These are phyloP conservation scores for Ogataea angusta DNA, from an alignment of 805 yeast genomes.

Conservation along the genomic window DNA sequence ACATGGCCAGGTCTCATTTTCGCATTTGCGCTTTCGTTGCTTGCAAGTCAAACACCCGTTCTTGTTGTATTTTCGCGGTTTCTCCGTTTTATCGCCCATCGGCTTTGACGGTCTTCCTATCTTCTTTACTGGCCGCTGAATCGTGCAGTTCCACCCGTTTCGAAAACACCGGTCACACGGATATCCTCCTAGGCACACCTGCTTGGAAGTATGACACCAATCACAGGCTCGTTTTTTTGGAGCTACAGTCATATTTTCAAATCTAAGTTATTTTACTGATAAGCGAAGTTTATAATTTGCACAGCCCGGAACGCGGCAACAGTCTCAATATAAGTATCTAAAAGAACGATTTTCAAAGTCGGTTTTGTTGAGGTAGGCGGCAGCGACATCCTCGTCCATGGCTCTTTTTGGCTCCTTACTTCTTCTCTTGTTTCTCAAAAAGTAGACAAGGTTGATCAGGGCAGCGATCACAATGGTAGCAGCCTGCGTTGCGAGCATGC, in stretches of 20 bases:
- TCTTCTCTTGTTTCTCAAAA: conserved; percentile 48
- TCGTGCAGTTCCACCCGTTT: conserved; percentile 13
- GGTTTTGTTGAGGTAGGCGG: conserved; percentile 47
- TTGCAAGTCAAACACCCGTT: conserved; percentile 25
- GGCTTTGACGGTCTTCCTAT: conserved; percentile 23
- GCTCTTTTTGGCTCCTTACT: conserved; percentile 35
- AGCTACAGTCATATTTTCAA: neutral
- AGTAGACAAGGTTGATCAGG: conserved; percentile 42
- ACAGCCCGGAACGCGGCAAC: neutral
- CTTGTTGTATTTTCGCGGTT: conserved; percentile 14
- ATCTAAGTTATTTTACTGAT: neutral
- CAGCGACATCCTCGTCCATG: conserved; percentile 35
- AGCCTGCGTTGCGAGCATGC: conserved; percentile 50
- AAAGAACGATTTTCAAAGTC: conserved; percentile 56
- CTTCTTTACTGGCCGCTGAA: conserved; percentile 18
- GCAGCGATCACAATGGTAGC: conserved; percentile 41
- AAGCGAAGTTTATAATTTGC: neutral
- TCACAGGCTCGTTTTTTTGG: conserved; percentile 27
- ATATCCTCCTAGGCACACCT: conserved; percentile 22
- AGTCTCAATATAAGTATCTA: conserved; percentile 45
- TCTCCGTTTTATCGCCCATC: neutral
- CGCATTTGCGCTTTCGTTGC: conserved; percentile 27
- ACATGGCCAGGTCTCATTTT: conserved; percentile 27
- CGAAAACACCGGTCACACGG: conserved; percentile 25
- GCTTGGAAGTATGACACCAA: conserved; percentile 28